Conservation (phyloP, 169 alveolate genomes). For the Plasmodium yoelii region DNA sequence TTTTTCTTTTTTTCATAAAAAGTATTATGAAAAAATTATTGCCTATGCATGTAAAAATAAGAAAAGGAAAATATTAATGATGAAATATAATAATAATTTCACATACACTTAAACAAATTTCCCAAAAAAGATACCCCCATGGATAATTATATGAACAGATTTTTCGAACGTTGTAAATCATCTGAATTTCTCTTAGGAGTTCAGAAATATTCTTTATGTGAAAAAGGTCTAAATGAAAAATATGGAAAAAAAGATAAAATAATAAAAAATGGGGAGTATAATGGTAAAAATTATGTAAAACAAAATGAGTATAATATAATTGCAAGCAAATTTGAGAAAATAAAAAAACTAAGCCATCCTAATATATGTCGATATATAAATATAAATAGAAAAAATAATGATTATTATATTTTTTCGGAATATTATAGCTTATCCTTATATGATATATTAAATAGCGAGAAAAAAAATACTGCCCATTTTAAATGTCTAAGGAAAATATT, state of each 20-base stretch:
- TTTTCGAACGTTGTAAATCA: slow-evolving; percentile 32
- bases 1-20: too few relatives aligned
- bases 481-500: slow-evolving; percentile 10
- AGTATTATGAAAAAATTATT: too few relatives aligned
- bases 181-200: slow-evolving; percentile 61
- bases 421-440: slow-evolving; percentile 39
- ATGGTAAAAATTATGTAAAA: background rate
- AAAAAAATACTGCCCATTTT: slow-evolving; percentile 7
- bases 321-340: slow-evolving; percentile 51
- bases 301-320: slow-evolving; percentile 25
- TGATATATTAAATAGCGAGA: slow-evolving; percentile 27
- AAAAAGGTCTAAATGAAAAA: background rate
- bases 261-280: background rate
- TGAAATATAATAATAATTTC: too few relatives aligned
- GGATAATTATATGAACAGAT: slow-evolving; percentile 7
- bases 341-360: slow-evolving; percentile 39
- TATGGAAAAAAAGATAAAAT: background rate
- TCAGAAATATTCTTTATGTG: slow-evolving; percentile 39
- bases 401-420: slow-evolving; percentile 40
- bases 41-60: too few relatives aligned
- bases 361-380: slow-evolving; percentile 51
- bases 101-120: too few relatives aligned
- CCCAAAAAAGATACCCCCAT: too few relatives aligned
- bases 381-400: slow-evolving; percentile 27
- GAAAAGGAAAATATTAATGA: too few relatives aligned